Conservation (phyloP, 495 filamentous ascomycete species). For the Choiromyces venosus region DNA sequence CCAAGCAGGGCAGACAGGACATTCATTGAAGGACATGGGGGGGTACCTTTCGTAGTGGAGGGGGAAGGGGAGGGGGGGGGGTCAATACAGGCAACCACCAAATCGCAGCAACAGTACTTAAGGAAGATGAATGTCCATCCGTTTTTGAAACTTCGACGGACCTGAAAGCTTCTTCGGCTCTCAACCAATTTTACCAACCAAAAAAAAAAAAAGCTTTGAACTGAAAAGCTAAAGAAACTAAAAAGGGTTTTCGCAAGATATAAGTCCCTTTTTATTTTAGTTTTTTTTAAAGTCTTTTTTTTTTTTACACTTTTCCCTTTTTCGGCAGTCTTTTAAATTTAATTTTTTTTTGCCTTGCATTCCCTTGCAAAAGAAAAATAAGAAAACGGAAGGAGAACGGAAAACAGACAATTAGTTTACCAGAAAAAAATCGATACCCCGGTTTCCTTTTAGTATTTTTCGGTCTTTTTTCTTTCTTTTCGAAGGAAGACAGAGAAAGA, state of each 20-base stretch:
- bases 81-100: not conserved
- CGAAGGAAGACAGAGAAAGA: not conserved
- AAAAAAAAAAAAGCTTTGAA: not conserved
- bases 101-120: not conserved
- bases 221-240: not conserved
- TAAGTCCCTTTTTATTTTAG: constrained; percentile 4
- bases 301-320: not conserved
- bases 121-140: not conserved
- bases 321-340: not conserved
- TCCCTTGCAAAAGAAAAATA: not conserved
- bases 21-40: not conserved
- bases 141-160: constrained; percentile 5
- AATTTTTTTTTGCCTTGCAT: not conserved
- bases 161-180: constrained; percentile 4
- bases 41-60: not conserved
- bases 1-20: not conserved
- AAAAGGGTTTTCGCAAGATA: constrained; percentile 4
- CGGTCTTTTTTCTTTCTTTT: not conserved
- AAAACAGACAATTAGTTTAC: not conserved
- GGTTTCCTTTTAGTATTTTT: not conserved
- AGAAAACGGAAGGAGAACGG: not conserved
- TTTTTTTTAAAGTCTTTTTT: not conserved
- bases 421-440: not conserved
- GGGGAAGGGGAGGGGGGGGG: not conserved
- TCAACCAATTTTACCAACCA: constrained; percentile 1